Base-by-base conservation (phyloP, 257 asterid species). In the Asclepias syriaca region DNA sequence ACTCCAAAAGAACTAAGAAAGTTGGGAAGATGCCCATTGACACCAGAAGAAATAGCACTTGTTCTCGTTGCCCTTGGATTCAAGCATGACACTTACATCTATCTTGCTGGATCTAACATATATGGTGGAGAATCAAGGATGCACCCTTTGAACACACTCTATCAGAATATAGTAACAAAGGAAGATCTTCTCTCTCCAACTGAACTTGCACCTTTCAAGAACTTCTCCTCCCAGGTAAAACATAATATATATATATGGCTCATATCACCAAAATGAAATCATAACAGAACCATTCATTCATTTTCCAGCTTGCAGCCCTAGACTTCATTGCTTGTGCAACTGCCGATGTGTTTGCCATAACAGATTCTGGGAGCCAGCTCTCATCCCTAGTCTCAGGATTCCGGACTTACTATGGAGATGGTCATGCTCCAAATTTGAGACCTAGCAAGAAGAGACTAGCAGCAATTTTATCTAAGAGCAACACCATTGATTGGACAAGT, bases 41-140 rank as follows among this genome's bases (percentile, higher is more conserved):
- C 97, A 78, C 98, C 99, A 8, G 99, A 95, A 87, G 99, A 95
- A 86, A 90, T 92, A 39, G 96, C 92, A 27, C 86, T 92, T 18
- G 90, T 90, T 75, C 97, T 95, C 14, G 91, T 97, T 29, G 90
- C 85, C 60, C 94, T 95, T 37, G 92, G 97, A 69, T 95, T 90
- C 71, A 74, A 77, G 63, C 73, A 73, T 12, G 84, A 84, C 39
- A 87, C 97, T 37, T 82, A 85, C 68, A 87, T 95, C 49, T 95
- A 92, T 80, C 96, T 95, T 16, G 99, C 98, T 24, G 95, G 98
- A 11, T 91, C 99, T 39, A 80, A 81, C 39, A 87, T 94, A 8
- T 94, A 88, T 40, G 96, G 95, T 69, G 94, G 97, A 56, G 81
- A 80, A 76, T 86, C 90, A 34, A 88, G 93, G 74, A 90, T 90